Evolutionary conservation across 768 basidiomycete genomes (phyloP).

Genomic region (Russula compacta): DNA sequence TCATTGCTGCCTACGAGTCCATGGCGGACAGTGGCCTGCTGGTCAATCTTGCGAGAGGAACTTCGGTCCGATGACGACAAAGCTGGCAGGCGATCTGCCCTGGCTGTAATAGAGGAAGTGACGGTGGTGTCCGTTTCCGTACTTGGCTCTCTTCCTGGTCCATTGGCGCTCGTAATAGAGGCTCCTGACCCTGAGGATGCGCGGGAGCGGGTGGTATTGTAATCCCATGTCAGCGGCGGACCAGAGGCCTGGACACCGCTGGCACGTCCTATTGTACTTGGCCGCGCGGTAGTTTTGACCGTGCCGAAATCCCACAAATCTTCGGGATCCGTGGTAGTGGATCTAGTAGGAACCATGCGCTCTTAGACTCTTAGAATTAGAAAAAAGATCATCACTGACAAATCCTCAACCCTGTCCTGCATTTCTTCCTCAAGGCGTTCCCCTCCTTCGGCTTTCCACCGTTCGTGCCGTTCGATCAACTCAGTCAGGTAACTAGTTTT

Average conservation of each 20-base stretch:
- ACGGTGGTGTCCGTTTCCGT: constrained; percentile 24
- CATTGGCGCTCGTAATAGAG: constrained; percentile 29
- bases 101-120: constrained; percentile 38
- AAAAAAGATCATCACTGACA: constrained; percentile 36
- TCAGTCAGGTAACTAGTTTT: constrained; percentile 93
- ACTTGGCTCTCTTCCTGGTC: constrained; percentile 22
- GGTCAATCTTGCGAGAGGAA: constrained; percentile 34
- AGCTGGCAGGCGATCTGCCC: constrained; percentile 50
- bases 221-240: constrained; percentile 73
- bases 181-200: constrained; percentile 33
- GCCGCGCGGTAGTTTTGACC: constrained; percentile 57
- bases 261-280: constrained; percentile 56
- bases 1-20: constrained; percentile 23
- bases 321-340: constrained; percentile 51
- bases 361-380: not conserved
- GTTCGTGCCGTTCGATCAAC: constrained; percentile 87
- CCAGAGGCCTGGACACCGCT: constrained; percentile 52
- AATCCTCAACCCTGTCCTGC: constrained; percentile 47
- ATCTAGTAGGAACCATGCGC: constrained; percentile 34
- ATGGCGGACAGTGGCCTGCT: constrained; percentile 65
- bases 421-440: constrained; percentile 67
- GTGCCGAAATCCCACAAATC: constrained; percentile 99
- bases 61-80: constrained; percentile 31
- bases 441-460: constrained; percentile 88
- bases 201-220: constrained; percentile 38